Evolutionary conservation across 2,329 filamentous ascomycete genomes (phyloP).

Genomic region (Teratosphaeria destructans): DNA sequence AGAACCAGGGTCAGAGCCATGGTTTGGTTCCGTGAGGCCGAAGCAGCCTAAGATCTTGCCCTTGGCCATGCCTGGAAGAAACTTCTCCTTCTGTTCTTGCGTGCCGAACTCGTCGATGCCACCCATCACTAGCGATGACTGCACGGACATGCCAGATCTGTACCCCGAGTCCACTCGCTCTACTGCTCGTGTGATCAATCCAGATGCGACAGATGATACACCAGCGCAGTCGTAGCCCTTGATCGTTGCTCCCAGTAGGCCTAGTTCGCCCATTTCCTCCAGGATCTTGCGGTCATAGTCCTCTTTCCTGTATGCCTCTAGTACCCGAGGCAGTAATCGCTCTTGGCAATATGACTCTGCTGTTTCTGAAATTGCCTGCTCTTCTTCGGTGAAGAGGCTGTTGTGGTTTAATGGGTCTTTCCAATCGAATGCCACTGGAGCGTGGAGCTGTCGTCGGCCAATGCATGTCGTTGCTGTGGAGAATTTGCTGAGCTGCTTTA

Average conservation of each 20-base stretch:
- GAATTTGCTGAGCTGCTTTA: slow-evolving; percentile 26
- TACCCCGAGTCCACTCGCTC: slow-evolving; percentile 88
- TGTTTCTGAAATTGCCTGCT: slow-evolving; percentile 79
- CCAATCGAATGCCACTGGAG: slow-evolving; percentile 64
- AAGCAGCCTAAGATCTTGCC: slow-evolving; percentile 78
- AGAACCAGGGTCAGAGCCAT: slow-evolving; percentile 80
- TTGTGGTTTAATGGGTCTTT: slow-evolving; percentile 71
- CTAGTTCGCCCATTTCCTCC: slow-evolving; percentile 83
- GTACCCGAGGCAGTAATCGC: slow-evolving; percentile 68
- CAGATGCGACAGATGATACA: slow-evolving; percentile 77
- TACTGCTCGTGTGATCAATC: slow-evolving; percentile 79
- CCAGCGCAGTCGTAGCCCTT: slow-evolving; percentile 83
- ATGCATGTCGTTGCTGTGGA: slow-evolving; percentile 21
- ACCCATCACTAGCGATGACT: slow-evolving; percentile 88
- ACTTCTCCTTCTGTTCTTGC: slow-evolving; percentile 77
- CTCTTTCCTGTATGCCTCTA: slow-evolving; percentile 86
- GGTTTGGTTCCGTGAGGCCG: slow-evolving; percentile 84
- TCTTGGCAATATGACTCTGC: slow-evolving; percentile 94
- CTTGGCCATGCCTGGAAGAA: slow-evolving; percentile 69
- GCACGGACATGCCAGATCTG: slow-evolving; percentile 85
- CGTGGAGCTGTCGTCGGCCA: slow-evolving; percentile 30
- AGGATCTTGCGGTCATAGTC: slow-evolving; percentile 77
- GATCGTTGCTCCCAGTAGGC: slow-evolving; percentile 77
- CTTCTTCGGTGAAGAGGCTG: slow-evolving; percentile 77
- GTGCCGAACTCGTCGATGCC: slow-evolving; percentile 81